Evolutionary conservation across 140 eudicot species (phyloP), one percentile per base, ranked within the genome.

Genomic region (Cichorium intybus): DNA sequence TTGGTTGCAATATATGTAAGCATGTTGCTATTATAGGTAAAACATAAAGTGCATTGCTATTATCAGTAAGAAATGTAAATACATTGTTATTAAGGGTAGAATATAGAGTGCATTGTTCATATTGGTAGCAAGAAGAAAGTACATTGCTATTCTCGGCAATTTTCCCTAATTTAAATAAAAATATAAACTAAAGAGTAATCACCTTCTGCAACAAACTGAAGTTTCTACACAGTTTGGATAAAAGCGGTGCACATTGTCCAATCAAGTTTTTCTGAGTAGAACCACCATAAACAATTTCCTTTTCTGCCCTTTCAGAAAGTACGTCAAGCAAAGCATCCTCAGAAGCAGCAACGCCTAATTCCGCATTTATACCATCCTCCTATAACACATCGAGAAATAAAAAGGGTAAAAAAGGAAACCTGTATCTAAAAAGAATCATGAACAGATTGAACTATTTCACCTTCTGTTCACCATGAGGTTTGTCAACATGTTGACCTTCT

Each of bases 171-270:
- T n/a, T n/a, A n/a, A n/a, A n/a, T 6, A 10, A 61, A 68, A 53
- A 27, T 15, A 27, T 50, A 7, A 46, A 33, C 21, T 24, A n/a
- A 31, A 65, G 28, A 4, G 34, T 11, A 58, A 78, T 69, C 75
- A 84, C 99, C 99, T 86, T 93, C 79, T 88, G 96, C 97, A 93
- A 84, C 79, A 93, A 69, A 83, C 69, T 69, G 65, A 83, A 88
- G 77, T 93, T 93, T 78, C 97, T 80, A 63, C 99, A 93, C 10
- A 93, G 76, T 74, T 81, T 93, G 23, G 94, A 85, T 52, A 88
- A 41, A 73, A 93, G 86, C 22, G 95, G 83, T n/a, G 90, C 94
- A 74, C 95, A 93, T 34, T 71, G 70, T 68, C 97, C 97, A 60
- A 93, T 86, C 86, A 93, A 75, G 77, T 81, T 83, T 75, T 81